A percentile compares a stretch with the other conserved stretches of the same genome.
phyloP scores from a whole-genome alignment of 257 asterid species.

The Solanum bukasovii region DNA sequence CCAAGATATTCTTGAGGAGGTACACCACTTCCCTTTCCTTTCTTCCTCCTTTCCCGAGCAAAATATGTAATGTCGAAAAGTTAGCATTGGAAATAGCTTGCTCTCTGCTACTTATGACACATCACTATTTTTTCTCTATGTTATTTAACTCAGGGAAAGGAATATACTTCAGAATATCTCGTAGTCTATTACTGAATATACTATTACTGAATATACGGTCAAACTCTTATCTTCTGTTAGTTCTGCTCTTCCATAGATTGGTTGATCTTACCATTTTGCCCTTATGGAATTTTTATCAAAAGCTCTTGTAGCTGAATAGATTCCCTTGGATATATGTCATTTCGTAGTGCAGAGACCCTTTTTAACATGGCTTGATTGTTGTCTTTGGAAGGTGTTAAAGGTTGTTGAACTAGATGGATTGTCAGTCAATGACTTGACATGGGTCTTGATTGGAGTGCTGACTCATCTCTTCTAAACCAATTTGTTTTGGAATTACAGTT shows the following conservation, averaged over 20 bases:
- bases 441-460: neutral
- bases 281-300: neutral
- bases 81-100: neutral
- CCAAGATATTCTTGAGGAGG: constrained; percentile 88
- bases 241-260: neutral
- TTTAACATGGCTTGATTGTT: neutral
- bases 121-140: neutral
- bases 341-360: neutral
- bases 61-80: neutral
- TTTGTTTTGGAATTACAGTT: neutral
- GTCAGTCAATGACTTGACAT: neutral
- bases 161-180: neutral
- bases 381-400: neutral
- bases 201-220: neutral
- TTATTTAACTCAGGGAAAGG: neutral
- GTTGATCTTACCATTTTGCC: neutral
- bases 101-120: neutral
- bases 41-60: neutral
- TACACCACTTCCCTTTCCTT: constrained; percentile 7
- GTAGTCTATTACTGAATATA: neutral
- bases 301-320: neutral
- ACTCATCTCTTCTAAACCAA: neutral
- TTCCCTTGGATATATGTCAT: neutral
- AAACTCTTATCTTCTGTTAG: neutral
- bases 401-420: neutral